Conservation (phyloP, 2,329 filamentous ascomycete species). For the Fusarium lyarnte region DNA sequence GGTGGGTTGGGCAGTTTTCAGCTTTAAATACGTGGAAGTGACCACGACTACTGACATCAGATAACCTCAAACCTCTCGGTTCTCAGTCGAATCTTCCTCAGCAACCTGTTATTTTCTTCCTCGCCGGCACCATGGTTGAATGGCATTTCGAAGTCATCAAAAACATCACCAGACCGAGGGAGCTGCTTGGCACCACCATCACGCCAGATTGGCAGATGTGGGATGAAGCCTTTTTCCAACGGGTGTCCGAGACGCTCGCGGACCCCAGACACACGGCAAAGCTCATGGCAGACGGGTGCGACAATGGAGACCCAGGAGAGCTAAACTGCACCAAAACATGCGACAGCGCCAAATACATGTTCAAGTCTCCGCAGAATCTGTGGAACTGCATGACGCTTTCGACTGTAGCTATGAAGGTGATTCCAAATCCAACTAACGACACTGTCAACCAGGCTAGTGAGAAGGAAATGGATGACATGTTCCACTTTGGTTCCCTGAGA, state of each 20-base stretch:
- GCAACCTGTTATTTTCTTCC: no score
- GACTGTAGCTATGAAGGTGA: neutral
- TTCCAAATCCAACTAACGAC: neutral
- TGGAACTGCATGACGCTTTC: neutral
- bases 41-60: no score
- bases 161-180: neutral
- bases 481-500: neutral
- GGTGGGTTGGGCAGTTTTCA: no score
- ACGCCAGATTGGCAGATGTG: neutral
- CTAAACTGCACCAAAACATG: neutral
- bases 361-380: neutral
- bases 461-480: neutral
- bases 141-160: neutral
- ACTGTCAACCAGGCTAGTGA: neutral
- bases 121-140: neutral
- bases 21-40: no score
- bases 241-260: neutral
- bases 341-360: neutral
- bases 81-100: no score
- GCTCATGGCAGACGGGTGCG: neutral
- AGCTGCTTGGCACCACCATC: neutral
- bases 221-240: neutral
- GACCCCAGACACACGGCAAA: neutral
- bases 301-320: accelerated
- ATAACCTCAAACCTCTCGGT: no score